Conservation (phyloP, 2,329 filamentous ascomycete species). For the Exophiala aquamarina region DNA sequence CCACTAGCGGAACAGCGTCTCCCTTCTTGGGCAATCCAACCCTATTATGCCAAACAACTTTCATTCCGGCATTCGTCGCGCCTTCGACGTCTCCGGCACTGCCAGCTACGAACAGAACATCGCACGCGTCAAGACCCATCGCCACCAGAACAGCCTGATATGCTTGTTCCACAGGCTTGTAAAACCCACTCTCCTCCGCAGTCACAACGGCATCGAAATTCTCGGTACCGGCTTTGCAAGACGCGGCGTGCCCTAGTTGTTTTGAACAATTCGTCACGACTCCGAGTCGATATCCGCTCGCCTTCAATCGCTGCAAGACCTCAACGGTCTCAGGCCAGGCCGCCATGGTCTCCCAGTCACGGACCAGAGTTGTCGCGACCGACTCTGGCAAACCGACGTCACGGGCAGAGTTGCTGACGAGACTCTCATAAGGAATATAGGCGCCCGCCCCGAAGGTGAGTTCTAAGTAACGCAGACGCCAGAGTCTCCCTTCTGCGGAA, state of each 20-base stretch:
- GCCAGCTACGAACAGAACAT: slow-evolving; percentile 40
- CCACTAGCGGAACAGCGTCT: slow-evolving; percentile 13
- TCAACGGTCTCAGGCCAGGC: slow-evolving; percentile 24
- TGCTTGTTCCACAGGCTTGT: slow-evolving; percentile 37
- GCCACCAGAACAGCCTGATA: slow-evolving; percentile 34
- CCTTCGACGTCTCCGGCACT: slow-evolving; percentile 43
- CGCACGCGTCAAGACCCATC: slow-evolving; percentile 28
- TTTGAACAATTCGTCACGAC: slow-evolving; percentile 42
- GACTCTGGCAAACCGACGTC: slow-evolving; percentile 33
- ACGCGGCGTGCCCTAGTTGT: slow-evolving; percentile 28
- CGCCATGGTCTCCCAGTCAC: slow-evolving; percentile 31
- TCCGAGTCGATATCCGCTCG: slow-evolving; percentile 34
- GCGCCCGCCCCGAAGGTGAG: slow-evolving; percentile 37
- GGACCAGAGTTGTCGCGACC: slow-evolving; percentile 31
- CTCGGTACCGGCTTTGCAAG: slow-evolving; percentile 8
- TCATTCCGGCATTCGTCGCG: slow-evolving; percentile 39
- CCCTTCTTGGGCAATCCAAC: slow-evolving; percentile 10
- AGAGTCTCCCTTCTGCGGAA: slow-evolving; percentile 18
- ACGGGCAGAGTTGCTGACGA: slow-evolving; percentile 32
- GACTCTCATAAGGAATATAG: slow-evolving; percentile 35
- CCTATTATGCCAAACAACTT: slow-evolving; percentile 41
- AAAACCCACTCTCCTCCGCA: slow-evolving; percentile 42
- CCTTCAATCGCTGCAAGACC: slow-evolving; percentile 25
- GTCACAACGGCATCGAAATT: slow-evolving; percentile 37
- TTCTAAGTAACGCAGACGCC: slow-evolving; percentile 40